Base-by-base conservation (phyloP, 2,329 filamentous ascomycete genomes). In the Aspergillus pseudoterreus region DNA sequence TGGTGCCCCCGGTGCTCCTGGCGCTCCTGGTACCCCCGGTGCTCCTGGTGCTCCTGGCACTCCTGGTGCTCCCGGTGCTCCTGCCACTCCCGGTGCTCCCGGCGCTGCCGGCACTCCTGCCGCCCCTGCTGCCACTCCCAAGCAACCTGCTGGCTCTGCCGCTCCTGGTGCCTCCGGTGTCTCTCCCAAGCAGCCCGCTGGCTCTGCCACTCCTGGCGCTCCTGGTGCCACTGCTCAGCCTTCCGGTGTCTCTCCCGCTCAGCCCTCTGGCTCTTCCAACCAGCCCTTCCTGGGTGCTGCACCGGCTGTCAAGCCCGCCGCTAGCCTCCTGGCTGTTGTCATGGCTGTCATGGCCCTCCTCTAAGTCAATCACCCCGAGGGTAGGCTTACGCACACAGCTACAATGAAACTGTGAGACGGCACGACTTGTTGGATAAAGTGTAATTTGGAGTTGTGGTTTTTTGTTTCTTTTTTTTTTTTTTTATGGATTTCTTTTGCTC, bases 321-420 rank as follows among this genome's bases (percentile, higher is more conserved):
- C 57, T 49, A 69, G 69, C 47, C 56, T 73, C 55, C 58, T 71
- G 55, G 67, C 65, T 50, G 71, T 63, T 58, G 55, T 71, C 48
- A 61, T 72, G 51, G 70, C 63, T 41, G 43, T 71, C 53, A 70
- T 71, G 62, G 68, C 67, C 57, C 57, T 73, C 44, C 64, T 72
- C 53, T 73, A 71, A 65, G 63, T 51, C 48, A 51, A 15, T 43
- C 35, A 21, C 32, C 10, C 14, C 19, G 12, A 15, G 44, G 33
- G 14, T 36, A 44, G 22, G 19, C 41, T 30, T 45, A 32, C 22
- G 12, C 8, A 36, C 22, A 44, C 43, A 39, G 38, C 22, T 42
- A 14, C 17, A 3, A 32, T 45, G 14, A 30, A 38, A 32, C 27
- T 51, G 36, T 22, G 39, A 43, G 21, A 43, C 24, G 43, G 10